A percentile compares a stretch with the other conserved stretches of the same genome.
Conservation (phyloP, 495 filamentous ascomycete species). For the Halenospora varia region DNA sequence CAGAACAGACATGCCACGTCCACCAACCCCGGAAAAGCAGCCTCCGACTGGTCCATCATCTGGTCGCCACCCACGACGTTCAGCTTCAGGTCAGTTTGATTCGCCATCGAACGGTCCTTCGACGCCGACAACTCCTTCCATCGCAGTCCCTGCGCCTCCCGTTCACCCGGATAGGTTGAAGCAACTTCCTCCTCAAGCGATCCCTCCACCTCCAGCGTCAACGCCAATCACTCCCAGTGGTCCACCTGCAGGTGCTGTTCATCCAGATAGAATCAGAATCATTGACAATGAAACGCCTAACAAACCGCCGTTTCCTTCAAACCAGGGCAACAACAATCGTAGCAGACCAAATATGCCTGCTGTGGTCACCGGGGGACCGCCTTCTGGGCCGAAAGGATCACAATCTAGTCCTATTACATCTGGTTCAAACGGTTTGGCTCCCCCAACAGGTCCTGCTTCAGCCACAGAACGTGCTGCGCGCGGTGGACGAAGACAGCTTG, state of each 20-base stretch:
- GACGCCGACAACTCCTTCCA: conserved; percentile 27
- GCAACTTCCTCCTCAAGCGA: conserved; percentile 27
- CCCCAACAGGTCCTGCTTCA: conserved; percentile 45
- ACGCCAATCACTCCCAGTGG: conserved; percentile 2
- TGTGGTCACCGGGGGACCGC: conserved; percentile 32
- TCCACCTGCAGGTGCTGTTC: conserved; percentile 23
- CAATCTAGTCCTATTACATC: conserved; percentile 21
- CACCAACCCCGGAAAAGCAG: conserved; percentile 25
- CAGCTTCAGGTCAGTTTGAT: conserved; percentile 22
- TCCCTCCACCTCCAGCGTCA: conserved; percentile 23
- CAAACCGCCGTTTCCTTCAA: conserved; percentile 16
- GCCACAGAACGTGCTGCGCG: conserved; percentile 40
- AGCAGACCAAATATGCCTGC: conserved; percentile 28
- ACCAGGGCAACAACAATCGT: conserved; percentile 17
- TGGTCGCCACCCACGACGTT: conserved; percentile 17
- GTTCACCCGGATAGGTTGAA: conserved; percentile 50
- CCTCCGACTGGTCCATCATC: conserved; percentile 26
- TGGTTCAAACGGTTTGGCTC: conserved; percentile 30
- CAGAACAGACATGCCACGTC: conserved; percentile 15
- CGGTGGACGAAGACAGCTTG: conserved; percentile 38
- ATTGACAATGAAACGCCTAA: conserved; percentile 8
- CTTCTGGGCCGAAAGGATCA: conserved; percentile 25
- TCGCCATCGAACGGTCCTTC: neutral
- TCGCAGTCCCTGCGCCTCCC: conserved; percentile 25
- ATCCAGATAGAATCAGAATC: conserved; percentile 27